Percentiles rank a stretch among this genome's conserved stretches.
Conservation (phyloP, 2,329 filamentous ascomycete species). For the Talaromyces pinophilus region DNA sequence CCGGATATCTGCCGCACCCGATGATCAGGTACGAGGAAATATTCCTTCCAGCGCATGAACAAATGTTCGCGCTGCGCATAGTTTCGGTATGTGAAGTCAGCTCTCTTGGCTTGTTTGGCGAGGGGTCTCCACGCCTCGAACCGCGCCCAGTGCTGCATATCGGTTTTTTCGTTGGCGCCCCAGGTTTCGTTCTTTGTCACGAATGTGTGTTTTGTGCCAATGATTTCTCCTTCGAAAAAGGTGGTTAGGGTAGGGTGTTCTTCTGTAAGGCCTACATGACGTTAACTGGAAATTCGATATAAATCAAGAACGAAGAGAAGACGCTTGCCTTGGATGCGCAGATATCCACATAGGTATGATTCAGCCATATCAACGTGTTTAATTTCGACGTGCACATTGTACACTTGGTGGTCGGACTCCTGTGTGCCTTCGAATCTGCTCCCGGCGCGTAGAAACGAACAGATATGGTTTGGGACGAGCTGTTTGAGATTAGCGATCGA, state of each 20-base stretch:
- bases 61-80: slow-evolving; percentile 80
- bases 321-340: slow-evolving; percentile 81
- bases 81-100: slow-evolving; percentile 65
- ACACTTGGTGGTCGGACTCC: slow-evolving; percentile 87
- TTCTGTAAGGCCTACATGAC: slow-evolving; percentile 73
- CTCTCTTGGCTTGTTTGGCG: slow-evolving; percentile 61
- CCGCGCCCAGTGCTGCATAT: slow-evolving; percentile 88
- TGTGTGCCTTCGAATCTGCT: slow-evolving; percentile 90
- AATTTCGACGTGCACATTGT: slow-evolving; percentile 95
- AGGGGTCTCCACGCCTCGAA: slow-evolving; percentile 85
- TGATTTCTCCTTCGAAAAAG: slow-evolving; percentile 97
- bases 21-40: slow-evolving; percentile 95
- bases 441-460: slow-evolving; percentile 80
- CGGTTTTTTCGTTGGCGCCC: slow-evolving; percentile 89
- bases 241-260: slow-evolving; percentile 97
- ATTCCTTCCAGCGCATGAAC: slow-evolving; percentile 99
- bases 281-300: background rate
- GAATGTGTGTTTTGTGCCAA: slow-evolving; percentile 93
- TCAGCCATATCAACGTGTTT: slow-evolving; percentile 94
- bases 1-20: slow-evolving; percentile 86
- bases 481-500: slow-evolving; percentile 37
- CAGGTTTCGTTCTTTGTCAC: slow-evolving; percentile 83
- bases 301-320: background rate
- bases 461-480: slow-evolving; percentile 76
- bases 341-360: slow-evolving; percentile 90